phyloP scores from a whole-genome alignment of 1,284 basidiomycete species.

The Heterobasidion annosum region DNA sequence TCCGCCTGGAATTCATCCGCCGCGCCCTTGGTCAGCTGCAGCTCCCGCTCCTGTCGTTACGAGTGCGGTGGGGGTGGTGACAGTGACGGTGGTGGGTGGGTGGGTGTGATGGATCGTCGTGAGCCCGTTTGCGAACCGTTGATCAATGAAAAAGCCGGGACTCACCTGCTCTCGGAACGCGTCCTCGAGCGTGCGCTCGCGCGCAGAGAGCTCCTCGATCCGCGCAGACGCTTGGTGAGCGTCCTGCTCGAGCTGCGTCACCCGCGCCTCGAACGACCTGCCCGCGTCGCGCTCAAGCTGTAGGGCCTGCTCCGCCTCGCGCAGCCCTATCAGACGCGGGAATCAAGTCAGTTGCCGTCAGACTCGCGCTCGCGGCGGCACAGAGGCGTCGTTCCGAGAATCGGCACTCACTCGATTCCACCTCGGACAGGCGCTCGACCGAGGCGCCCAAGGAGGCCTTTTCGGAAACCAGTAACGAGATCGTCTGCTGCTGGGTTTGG shows the following conservation, averaged over 20 bases:
- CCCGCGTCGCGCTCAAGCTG: constrained; percentile 32
- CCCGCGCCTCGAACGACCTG: constrained; percentile 28
- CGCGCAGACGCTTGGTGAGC: constrained; percentile 20
- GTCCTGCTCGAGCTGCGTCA: constrained; percentile 32
- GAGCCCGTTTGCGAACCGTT: too few species aligned
- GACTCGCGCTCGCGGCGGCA: not conserved
- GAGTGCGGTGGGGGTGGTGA: too few species aligned
- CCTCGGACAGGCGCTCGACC: constrained; percentile 31
- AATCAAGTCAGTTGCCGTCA: not conserved
- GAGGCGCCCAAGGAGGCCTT: constrained; percentile 51
- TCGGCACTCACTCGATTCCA: constrained; percentile 23
- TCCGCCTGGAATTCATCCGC: constrained; percentile 45
- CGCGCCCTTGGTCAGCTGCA: constrained; percentile 48
- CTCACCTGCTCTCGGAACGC: constrained; percentile 54
- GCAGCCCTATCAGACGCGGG: constrained; percentile 30
- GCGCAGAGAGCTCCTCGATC: constrained; percentile 31
- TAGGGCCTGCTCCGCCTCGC: constrained; percentile 33
- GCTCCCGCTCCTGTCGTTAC: constrained; percentile 49
- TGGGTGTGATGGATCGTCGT: too few species aligned
- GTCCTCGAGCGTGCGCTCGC: constrained; percentile 49
- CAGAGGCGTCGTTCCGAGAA: not conserved
- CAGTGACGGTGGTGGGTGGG: too few species aligned
- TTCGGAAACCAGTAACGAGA: constrained; percentile 60
- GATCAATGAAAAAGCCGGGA: not conserved
- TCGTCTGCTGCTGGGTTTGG: constrained; percentile 54